phyloP scores from a whole-genome alignment of 306 rosid genomes.

The Dicorynia guianensis region DNA sequence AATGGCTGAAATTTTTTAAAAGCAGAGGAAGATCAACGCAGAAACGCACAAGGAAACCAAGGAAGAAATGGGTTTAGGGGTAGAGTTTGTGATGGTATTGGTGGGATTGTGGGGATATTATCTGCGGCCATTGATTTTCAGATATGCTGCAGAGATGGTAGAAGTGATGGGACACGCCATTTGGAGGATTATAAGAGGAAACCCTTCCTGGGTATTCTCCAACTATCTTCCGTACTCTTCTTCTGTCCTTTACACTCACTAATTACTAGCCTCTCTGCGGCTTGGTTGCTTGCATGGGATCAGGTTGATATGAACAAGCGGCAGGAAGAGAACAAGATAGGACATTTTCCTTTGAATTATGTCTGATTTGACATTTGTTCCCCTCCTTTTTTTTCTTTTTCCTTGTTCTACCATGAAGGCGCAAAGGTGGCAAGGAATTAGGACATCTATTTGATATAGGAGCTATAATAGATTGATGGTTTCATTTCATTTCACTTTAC shows the following conservation, averaged over 20 bases:
- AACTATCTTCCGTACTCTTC: constrained; percentile 7
- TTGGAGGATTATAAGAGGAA: constrained; percentile 26
- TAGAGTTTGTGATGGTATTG: constrained; percentile 38
- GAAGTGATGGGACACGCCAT: constrained; percentile 20
- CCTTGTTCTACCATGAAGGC: too few species aligned
- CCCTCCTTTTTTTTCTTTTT: too few species aligned
- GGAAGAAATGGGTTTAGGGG: constrained; percentile 36
- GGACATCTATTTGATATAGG: too few species aligned
- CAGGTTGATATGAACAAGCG: too few species aligned
- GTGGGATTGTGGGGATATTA: constrained; percentile 54
- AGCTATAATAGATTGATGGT: too few species aligned
- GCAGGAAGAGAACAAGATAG: too few species aligned
- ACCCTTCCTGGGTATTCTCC: constrained; percentile 32
- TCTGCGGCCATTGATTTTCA: constrained; percentile 49
- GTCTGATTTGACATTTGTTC: too few species aligned
- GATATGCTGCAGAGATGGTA: constrained; percentile 42
- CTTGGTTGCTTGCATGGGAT: too few species aligned
- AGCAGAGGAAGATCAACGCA: background rate
- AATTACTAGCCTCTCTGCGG: too few species aligned
- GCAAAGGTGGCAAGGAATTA: too few species aligned
- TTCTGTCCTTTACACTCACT: background rate
- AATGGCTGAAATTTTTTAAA: background rate
- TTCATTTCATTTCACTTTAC: background rate
- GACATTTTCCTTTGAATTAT: too few species aligned
- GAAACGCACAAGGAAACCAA: background rate